Evolutionary conservation across 495 filamentous ascomycete genomes (phyloP).

Genomic region (Aspergillus taichungensis): DNA sequence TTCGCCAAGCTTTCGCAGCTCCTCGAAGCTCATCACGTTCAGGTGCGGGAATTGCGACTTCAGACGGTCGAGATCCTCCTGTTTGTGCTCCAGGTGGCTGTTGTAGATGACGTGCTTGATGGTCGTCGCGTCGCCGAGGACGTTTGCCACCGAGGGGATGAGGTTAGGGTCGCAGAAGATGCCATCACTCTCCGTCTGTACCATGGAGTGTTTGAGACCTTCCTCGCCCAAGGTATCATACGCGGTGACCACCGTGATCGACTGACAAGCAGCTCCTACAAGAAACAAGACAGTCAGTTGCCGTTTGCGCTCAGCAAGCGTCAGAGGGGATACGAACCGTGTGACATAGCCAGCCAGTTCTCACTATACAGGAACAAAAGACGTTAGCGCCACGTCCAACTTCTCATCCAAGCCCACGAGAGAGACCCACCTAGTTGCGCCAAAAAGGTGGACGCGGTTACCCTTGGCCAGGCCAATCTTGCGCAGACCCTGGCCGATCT

Average conservation of each 20-base stretch:
- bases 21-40: slow-evolving; percentile 74
- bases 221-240: slow-evolving; percentile 97
- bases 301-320: not conserved
- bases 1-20: slow-evolving; percentile 72
- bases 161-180: slow-evolving; percentile 89
- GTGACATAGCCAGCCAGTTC: slow-evolving; percentile 72
- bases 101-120: slow-evolving; percentile 88
- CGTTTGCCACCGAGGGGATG: slow-evolving; percentile 68
- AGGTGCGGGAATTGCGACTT: slow-evolving; percentile 62
- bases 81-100: slow-evolving; percentile 63
- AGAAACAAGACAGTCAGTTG: not conserved
- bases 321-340: slow-evolving; percentile 30
- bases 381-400: slow-evolving; percentile 1
- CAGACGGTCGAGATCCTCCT: slow-evolving; percentile 70
- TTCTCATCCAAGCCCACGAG: not conserved
- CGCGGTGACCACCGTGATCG: slow-evolving; percentile 88
- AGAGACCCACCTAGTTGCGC: slow-evolving; percentile 59
- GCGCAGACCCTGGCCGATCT: slow-evolving; percentile 68
- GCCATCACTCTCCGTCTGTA: slow-evolving; percentile 74
- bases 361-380: slow-evolving; percentile 31
- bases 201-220: slow-evolving; percentile 82
- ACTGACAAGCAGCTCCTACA: slow-evolving; percentile 68
- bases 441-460: slow-evolving; percentile 80
- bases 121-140: slow-evolving; percentile 68
- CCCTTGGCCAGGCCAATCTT: slow-evolving; percentile 68